Evolutionary conservation across 495 filamentous ascomycete species (phyloP), one percentile per base, ranked within the genome.

Genomic region (Jackrogersella minutella): DNA sequence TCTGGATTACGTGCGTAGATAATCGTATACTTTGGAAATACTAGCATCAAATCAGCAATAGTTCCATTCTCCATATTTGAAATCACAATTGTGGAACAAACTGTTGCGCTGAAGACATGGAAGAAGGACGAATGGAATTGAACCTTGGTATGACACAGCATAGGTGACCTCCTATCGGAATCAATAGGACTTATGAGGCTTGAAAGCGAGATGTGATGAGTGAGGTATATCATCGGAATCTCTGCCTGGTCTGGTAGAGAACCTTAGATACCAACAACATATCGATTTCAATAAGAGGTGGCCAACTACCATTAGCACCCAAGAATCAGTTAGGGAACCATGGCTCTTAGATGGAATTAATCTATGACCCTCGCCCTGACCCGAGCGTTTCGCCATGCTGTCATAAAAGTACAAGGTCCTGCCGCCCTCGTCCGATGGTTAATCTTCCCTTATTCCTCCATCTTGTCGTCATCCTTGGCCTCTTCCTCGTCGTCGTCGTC

Each of bases 401-500:
- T 44, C 34, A 46, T 68, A 69, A 56, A 64, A 69, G 60, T 60
- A 64, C 60, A 69, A 43, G 22, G 17, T 22, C 24, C 8, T 26
- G 19, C 26, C 16, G 41, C 24, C 6, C 5, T 21, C 28, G 11
- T 28, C 17, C 14, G 21, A 43, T n/a, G n/a, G n/a, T n/a, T 11
- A 53, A 19, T 11, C 28, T 46, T 34, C 14, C 19, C 68, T 78
- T 84, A 92, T 79, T 92, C 89, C 78, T 92, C 86, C 90, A 92
- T 92, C 76, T 87, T 88, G 67, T 91, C 88, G 26, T 82, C 84
- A 24, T 79, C 71, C 72, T 82, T 78, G 68, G 81, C 74, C 70
- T 82, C 81, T 52, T 84, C 83, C 33, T 89, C 88, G 6, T 92
- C 89, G 34, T 91, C 90, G 16, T 90, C 87, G 34, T 91, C 89